Evolutionary conservation across 2,329 filamentous ascomycete species (phyloP).

Genomic region (Penicillium sp.): DNA sequence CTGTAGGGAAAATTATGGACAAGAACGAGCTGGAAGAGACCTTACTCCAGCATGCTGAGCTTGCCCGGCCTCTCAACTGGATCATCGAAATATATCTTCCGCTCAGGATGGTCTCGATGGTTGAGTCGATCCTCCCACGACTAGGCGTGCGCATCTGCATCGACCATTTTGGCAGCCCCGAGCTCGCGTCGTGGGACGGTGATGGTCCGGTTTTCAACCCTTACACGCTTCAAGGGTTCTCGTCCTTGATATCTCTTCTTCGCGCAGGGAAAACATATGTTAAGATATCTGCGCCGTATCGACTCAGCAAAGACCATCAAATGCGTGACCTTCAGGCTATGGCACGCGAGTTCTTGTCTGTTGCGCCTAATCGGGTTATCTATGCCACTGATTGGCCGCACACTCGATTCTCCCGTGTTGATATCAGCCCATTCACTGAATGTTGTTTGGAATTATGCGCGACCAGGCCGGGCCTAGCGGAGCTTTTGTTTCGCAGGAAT

Average conservation of each 20-base stretch:
- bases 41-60: conserved; percentile 52
- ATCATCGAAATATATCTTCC: conserved; percentile 60
- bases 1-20: conserved; percentile 47
- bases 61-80: conserved; percentile 55
- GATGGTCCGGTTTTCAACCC: conserved; percentile 35
- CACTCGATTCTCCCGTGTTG: conserved; percentile 59
- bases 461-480: conserved; percentile 45
- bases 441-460: conserved; percentile 56
- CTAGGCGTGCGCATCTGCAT: conserved; percentile 57
- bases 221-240: conserved; percentile 53
- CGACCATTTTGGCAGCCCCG: conserved; percentile 60
- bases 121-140: conserved; percentile 51
- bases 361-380: conserved; percentile 50
- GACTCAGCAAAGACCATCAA: conserved; percentile 49
- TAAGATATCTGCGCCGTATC: conserved; percentile 61
- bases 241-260: conserved; percentile 50
- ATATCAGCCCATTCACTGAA: conserved; percentile 57
- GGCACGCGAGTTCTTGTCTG: conserved; percentile 50
- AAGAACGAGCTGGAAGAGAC: conserved; percentile 44
- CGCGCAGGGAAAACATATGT: conserved; percentile 53
- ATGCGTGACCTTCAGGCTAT: conserved; percentile 51
- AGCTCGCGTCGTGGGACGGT: conserved; percentile 29
- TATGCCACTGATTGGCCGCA: conserved; percentile 67
- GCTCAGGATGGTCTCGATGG: conserved; percentile 50
- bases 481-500: conserved; percentile 57